A percentile compares a stretch with the other conserved stretches of the same genome.
These are phyloP conservation scores for Euptelea pleiosperma DNA, from an alignment of 164 flowering plant species.

Conservation along the genomic window DNA sequence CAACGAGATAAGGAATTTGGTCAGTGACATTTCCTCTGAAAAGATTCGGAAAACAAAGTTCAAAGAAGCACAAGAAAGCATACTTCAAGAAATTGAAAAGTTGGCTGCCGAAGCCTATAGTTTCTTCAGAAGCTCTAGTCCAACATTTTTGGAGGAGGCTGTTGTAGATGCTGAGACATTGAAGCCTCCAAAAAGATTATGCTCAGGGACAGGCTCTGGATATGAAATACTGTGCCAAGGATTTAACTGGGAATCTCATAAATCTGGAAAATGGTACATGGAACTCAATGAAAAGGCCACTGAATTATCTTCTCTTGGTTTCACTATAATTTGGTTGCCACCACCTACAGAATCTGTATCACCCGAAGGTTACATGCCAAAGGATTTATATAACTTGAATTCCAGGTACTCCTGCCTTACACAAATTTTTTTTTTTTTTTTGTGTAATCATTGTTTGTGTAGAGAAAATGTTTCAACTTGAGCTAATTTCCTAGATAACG, in stretches of 20 bases:
- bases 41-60: constrained; percentile 50
- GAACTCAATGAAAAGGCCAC: constrained; percentile 66
- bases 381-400: constrained; percentile 81
- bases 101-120: constrained; percentile 99
- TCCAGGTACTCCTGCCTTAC: constrained; percentile 59
- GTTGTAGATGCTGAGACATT: constrained; percentile 33
- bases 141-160: constrained; percentile 49
- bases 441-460: background rate
- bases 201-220: constrained; percentile 90
- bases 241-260: constrained; percentile 98
- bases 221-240: constrained; percentile 95
- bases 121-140: constrained; percentile 67
- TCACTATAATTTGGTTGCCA: constrained; percentile 85
- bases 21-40: constrained; percentile 66
- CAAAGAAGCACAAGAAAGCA: constrained; percentile 61
- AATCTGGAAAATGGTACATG: constrained; percentile 90
- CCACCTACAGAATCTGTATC: constrained; percentile 98
- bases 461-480: background rate
- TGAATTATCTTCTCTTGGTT: constrained; percentile 78
- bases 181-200: constrained; percentile 37
- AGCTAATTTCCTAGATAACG: background rate
- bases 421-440: background rate
- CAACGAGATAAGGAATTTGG: constrained; percentile 72
- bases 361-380: constrained; percentile 99
- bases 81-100: constrained; percentile 94